Conservation (phyloP, 805 yeast species). For the Phaffomyces antillensis region DNA sequence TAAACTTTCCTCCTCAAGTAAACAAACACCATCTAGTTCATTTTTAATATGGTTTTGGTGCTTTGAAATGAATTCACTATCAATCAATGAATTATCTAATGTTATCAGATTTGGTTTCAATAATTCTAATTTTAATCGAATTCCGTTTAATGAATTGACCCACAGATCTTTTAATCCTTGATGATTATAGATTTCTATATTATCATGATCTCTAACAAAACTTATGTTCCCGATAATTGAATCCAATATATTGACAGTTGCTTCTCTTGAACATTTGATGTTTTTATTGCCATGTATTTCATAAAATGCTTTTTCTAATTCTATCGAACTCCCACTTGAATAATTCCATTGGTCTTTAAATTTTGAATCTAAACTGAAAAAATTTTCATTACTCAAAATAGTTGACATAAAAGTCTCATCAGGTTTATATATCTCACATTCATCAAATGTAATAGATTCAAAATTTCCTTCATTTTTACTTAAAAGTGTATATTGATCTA, state of each 20-base stretch:
- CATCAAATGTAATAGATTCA: background rate
- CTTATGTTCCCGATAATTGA: conserved; percentile 11
- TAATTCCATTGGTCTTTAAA: conserved; percentile 9
- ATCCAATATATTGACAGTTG: conserved; percentile 7
- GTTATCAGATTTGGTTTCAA: conserved; percentile 36
- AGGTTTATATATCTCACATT: conserved; percentile 4
- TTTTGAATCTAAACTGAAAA: conserved; percentile 14
- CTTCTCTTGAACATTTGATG: conserved; percentile 9
- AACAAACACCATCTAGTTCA: conserved; percentile 9
- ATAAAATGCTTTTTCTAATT: conserved; percentile 10
- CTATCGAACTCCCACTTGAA: conserved; percentile 6
- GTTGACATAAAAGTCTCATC: conserved; percentile 6
- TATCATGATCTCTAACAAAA: background rate
- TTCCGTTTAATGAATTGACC: conserved; percentile 28
- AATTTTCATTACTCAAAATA: conserved; percentile 1
- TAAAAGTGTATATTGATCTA: background rate
- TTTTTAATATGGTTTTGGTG: conserved; percentile 5
- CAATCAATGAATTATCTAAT: conserved; percentile 27
- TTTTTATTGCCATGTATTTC: conserved; percentile 1
- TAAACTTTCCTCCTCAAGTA: conserved; percentile 7
- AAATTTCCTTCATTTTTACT: background rate
- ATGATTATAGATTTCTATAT: background rate
- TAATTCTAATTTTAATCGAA: conserved; percentile 41
- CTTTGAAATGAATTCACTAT: conserved; percentile 14
- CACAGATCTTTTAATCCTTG: conserved; percentile 4